Evolutionary conservation across 495 filamentous ascomycete genomes (phyloP).

Genomic region (Lasiosphaeris hirsuta): DNA sequence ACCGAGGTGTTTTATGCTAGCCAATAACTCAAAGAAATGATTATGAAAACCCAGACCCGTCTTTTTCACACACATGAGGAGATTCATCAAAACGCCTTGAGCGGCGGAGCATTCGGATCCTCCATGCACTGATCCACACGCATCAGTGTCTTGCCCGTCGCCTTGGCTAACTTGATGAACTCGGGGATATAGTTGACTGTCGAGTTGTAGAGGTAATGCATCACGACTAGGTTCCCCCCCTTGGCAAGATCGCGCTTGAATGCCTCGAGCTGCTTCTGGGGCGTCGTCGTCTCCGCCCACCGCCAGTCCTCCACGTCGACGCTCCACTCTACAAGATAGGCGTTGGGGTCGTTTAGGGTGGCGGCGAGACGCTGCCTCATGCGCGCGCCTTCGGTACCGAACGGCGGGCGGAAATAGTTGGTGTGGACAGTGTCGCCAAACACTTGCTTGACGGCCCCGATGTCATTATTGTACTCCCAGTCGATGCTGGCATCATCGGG

Average conservation of each 20-base stretch:
- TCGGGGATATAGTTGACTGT: slow-evolving; percentile 66
- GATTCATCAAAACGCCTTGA: slow-evolving; percentile 23
- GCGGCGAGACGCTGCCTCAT: slow-evolving; percentile 62
- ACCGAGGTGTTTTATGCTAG: too few relatives aligned
- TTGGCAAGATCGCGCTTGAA: slow-evolving; percentile 63
- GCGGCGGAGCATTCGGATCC: slow-evolving; percentile 62
- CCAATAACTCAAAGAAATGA: too few relatives aligned
- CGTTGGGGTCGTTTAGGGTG: slow-evolving; percentile 39
- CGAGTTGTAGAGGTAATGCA: slow-evolving; percentile 69
- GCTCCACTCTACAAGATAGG: slow-evolving; percentile 68
- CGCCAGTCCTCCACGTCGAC: slow-evolving; percentile 80
- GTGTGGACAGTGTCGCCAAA: slow-evolving; percentile 37
- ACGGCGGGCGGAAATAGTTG: slow-evolving; percentile 73
- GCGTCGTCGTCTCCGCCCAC: slow-evolving; percentile 62
- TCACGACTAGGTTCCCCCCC: slow-evolving; percentile 70
- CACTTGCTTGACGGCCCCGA: slow-evolving; percentile 51
- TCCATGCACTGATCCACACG: slow-evolving; percentile 75
- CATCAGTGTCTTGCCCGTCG: slow-evolving; percentile 66
- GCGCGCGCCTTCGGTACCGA: slow-evolving; percentile 69
- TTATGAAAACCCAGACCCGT: too few relatives aligned
- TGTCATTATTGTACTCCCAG: slow-evolving; percentile 64
- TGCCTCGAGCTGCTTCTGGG: slow-evolving; percentile 70
- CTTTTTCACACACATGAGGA: too few relatives aligned
- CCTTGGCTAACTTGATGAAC: slow-evolving; percentile 68
- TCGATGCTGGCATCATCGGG: slow-evolving; percentile 58